Conservation (phyloP, 148 eudicot genomes). For the Diospyros lotus region DNA sequence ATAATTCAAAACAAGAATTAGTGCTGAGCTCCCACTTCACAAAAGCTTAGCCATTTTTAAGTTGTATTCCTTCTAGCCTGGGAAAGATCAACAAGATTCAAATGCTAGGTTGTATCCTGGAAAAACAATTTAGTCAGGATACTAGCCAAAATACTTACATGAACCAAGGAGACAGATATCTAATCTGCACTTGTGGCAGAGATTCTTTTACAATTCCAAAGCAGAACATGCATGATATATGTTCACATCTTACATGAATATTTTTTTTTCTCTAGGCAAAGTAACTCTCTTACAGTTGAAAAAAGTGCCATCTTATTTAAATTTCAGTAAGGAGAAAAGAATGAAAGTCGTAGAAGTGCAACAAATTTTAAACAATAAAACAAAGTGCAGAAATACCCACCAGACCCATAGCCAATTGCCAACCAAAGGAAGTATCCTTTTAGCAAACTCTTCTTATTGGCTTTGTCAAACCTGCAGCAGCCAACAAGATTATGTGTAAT, state of each 20-base stretch:
- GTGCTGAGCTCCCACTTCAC: neutral
- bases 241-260: neutral
- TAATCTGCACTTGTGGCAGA: neutral
- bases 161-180: neutral
- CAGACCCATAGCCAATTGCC: conserved; percentile 62
- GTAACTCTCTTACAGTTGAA: neutral
- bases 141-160: neutral
- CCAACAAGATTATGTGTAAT: neutral
- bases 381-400: conserved; percentile 34
- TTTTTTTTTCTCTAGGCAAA: neutral
- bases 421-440: conserved; percentile 76
- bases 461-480: conserved; percentile 58
- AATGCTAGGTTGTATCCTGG: too few species aligned
- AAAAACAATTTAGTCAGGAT: neutral
- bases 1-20: too few species aligned
- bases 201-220: too few species aligned
- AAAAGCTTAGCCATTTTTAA: neutral
- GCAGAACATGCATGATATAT: neutral
- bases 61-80: too few species aligned
- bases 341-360: neutral
- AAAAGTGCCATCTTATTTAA: conserved; percentile 4
- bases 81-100: neutral
- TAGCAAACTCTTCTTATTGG: conserved; percentile 36
- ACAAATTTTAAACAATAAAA: neutral
- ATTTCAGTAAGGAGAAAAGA: neutral